Conservation (phyloP, 371 early-diverging fungal genomes). For the Choanephora cucurbitarum region DNA sequence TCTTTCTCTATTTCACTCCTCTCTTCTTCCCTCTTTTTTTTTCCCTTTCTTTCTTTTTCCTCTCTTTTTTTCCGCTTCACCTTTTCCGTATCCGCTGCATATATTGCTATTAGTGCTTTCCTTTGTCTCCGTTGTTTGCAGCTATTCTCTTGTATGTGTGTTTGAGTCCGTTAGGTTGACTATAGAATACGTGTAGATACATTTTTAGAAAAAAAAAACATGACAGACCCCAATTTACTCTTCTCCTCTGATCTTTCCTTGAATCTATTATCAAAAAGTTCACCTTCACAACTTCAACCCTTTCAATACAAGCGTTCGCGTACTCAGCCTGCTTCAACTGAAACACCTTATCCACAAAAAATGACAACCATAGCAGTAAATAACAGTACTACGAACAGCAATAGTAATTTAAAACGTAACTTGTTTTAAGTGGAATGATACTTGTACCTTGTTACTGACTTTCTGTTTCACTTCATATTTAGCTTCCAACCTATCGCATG, state of each 20-base stretch:
- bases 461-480: constrained; percentile 3
- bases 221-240: constrained; percentile 21
- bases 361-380: constrained; percentile 5
- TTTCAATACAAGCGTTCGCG: constrained; percentile 28
- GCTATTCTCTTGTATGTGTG: constrained; percentile 10
- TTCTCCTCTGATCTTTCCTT: constrained; percentile 19
- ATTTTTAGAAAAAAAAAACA: not conserved
- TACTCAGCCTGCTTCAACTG: constrained; percentile 23
- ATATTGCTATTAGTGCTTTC: not conserved
- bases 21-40: too few relatives aligned
- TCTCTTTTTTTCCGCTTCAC: too few relatives aligned
- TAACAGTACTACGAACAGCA: not conserved
- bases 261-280: constrained; percentile 32
- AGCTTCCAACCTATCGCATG: constrained; percentile 56
- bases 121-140: constrained; percentile 1
- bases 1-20: too few relatives aligned
- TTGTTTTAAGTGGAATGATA: not conserved
- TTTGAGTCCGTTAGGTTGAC: constrained; percentile 1
- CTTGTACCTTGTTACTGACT: not conserved
- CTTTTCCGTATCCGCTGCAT: too few relatives aligned
- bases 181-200: not conserved
- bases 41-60: too few relatives aligned
- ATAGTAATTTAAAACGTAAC: constrained; percentile 3
- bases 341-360: constrained; percentile 19
- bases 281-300: constrained; percentile 31